Percentiles rank a stretch among this genome's conserved stretches.
Evolutionary conservation across 495 filamentous ascomycete genomes (phyloP).

Genomic region (Rhizodiscina lignyota): DNA sequence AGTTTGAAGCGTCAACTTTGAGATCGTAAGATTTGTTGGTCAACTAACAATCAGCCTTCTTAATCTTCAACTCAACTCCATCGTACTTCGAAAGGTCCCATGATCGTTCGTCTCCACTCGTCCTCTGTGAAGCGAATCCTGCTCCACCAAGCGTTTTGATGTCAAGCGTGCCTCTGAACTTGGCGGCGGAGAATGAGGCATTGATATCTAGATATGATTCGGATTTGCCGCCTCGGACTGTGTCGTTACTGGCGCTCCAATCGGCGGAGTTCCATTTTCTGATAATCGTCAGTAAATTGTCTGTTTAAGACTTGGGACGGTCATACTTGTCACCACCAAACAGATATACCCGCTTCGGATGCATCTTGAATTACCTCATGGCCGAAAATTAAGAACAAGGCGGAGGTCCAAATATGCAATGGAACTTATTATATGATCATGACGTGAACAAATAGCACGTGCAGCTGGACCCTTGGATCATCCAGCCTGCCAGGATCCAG

Average conservation of each 20-base stretch:
- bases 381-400: no score
- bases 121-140: slow-evolving; percentile 67
- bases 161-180: slow-evolving; percentile 55
- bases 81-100: slow-evolving; percentile 22
- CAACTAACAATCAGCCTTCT: slow-evolving; percentile 20
- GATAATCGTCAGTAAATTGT: slow-evolving; percentile 2
- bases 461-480: no score
- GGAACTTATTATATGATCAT: no score
- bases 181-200: slow-evolving; percentile 15
- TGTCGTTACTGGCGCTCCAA: slow-evolving; percentile 57
- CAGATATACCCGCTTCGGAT: no score
- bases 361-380: no score
- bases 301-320: no score
- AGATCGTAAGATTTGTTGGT: not conserved
- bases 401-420: no score
- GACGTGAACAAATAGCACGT: no score
- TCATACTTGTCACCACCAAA: no score
- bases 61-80: slow-evolving; percentile 17
- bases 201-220: slow-evolving; percentile 32
- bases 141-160: slow-evolving; percentile 61
- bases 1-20: slow-evolving; percentile 8
- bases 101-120: slow-evolving; percentile 18
- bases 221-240: slow-evolving; percentile 53
- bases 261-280: slow-evolving; percentile 42
- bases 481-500: no score